phyloP scores from a whole-genome alignment of 2,329 filamentous ascomycete genomes.

The Atkinsonella hypoxylon region DNA sequence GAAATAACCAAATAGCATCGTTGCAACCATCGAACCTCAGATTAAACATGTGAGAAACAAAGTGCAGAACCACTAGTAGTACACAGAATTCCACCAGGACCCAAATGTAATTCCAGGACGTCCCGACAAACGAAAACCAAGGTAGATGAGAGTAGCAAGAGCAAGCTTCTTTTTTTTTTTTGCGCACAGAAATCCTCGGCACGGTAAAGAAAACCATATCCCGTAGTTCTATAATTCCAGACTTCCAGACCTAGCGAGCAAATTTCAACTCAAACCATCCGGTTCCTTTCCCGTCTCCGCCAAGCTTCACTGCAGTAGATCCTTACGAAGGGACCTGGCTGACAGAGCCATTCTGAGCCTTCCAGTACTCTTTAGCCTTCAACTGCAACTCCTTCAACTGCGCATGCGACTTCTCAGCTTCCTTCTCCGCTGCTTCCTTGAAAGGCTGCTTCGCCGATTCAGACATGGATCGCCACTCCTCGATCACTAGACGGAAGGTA shows the following conservation, averaged over 20 bases:
- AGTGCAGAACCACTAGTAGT: not conserved
- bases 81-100: not conserved
- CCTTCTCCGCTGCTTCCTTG: slow-evolving; percentile 16
- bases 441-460: slow-evolving; percentile 30
- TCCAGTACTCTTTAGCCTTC: slow-evolving; percentile 13
- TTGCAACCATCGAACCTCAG: too few species aligned
- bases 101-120: too few species aligned
- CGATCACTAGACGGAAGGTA: slow-evolving; percentile 13
- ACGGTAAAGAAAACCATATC: too few species aligned
- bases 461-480: slow-evolving; percentile 32
- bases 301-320: not conserved
- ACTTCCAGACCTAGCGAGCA: not conserved
- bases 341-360: slow-evolving; percentile 6
- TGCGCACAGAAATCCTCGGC: too few species aligned
- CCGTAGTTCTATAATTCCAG: too few species aligned
- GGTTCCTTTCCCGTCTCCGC: too few species aligned
- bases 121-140: not conserved
- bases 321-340: slow-evolving; percentile 6
- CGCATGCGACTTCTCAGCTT: slow-evolving; percentile 7
- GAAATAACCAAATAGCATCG: too few species aligned
- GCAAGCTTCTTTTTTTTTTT: not conserved
- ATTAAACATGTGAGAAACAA: not conserved
- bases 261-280: too few species aligned
- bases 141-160: not conserved
- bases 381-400: slow-evolving; percentile 18